Evolutionary conservation across 495 filamentous ascomycete species (phyloP), one percentile per base, ranked within the genome.

Genomic region (Xylaria curta): DNA sequence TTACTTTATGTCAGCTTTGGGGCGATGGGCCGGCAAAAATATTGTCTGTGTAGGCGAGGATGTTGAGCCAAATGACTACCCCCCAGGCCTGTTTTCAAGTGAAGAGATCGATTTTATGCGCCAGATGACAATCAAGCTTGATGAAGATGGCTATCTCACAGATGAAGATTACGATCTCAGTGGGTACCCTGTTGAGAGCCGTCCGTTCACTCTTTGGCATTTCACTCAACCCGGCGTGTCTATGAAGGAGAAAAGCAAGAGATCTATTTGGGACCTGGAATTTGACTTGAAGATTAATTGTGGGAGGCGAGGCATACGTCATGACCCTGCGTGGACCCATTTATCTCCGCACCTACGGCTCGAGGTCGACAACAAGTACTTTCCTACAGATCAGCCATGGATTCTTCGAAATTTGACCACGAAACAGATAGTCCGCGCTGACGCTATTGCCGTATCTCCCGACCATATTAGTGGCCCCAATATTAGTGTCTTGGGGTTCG

Each of bases 371-470:
- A 24, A 62, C 51, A 73, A 53, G 17, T 76, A 74, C 70, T 77
- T 69, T 33, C 78, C 73, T 24, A 19, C n/a, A 47, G 62, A 76
- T 61, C 70, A 78, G 67, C 76, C 36, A 12, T 81, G 74, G 78
- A 72, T 81, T 46, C 74, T 81, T 60, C 72, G 78, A 38, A 80
- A 81, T 66, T 31, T 80, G 31, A 80, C 76, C 8, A 79, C 65
- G 1, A 77, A 72, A 38, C 63, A 80, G 62, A 78, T 76, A 46
- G 74, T 81, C 69, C 74, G 74, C 36, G 59, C 75, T 6, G 73
- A 76, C 60, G 75, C 75, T 19, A 73, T 78, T 54, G 79, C 70
- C 36, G 6, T 61, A 21, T 38, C 17, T 4, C 31, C 72, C 19
- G 67, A 73, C 19, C 72, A 49, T 36, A 60, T 78, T 33, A 59